Conservation (phyloP, 345 rosid species). For the Eucalyptus marginata region DNA sequence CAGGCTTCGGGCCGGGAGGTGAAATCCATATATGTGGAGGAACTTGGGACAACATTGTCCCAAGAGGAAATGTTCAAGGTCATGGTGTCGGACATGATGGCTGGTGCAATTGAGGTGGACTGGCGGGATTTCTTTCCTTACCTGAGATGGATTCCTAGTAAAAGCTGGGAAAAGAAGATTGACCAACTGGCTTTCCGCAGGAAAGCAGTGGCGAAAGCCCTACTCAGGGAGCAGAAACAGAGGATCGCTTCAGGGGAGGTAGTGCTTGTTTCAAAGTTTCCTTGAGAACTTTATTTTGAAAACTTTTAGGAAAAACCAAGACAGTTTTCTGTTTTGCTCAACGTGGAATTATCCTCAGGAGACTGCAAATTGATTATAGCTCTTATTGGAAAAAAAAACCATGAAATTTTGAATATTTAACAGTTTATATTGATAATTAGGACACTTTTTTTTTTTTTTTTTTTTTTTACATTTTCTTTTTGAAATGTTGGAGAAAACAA, state of each 20-base stretch:
- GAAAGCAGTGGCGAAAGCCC: conserved; percentile 55
- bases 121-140: conserved; percentile 98
- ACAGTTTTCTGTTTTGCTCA: neutral
- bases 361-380: neutral
- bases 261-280: neutral
- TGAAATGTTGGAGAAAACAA: neutral
- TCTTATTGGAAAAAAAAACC: neutral
- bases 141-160: conserved; percentile 72
- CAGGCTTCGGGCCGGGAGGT: conserved; percentile 61
- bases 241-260: conserved; percentile 49
- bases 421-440: neutral
- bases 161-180: conserved; percentile 38
- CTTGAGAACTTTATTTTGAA: neutral
- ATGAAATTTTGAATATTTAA: neutral
- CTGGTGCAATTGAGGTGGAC: conserved; percentile 80
- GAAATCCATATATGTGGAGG: conserved; percentile 52
- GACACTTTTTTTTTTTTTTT: neutral
- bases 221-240: conserved; percentile 35
- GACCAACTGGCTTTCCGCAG: conserved; percentile 33
- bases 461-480: neutral
- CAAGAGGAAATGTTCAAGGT: conserved; percentile 37
- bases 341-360: neutral
- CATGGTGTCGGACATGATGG: conserved; percentile 69
- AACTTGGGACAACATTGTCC: conserved; percentile 42
- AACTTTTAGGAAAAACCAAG: neutral